Conservation (phyloP, 2,329 filamentous ascomycete species). For the Nemania bipapillata region DNA sequence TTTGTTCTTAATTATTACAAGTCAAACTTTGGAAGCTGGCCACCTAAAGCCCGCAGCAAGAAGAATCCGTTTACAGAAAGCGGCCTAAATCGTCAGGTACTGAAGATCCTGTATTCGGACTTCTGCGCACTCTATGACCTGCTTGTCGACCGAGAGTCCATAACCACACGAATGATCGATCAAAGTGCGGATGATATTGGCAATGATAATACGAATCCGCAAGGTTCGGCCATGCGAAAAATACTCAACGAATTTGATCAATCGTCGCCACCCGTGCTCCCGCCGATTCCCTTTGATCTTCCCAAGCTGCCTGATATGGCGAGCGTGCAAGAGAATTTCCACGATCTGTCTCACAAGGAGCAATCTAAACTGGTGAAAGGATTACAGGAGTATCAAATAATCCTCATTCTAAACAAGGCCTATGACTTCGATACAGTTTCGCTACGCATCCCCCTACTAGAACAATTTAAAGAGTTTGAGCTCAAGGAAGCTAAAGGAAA, state of each 20-base stretch:
- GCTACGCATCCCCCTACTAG: conserved; percentile 70
- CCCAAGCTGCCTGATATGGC: conserved; percentile 79
- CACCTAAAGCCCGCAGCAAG: conserved; percentile 89
- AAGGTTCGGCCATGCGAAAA: conserved; percentile 76
- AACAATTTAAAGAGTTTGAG: conserved; percentile 77
- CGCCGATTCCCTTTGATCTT: conserved; percentile 89
- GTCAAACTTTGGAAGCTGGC: conserved; percentile 75
- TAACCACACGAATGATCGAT: conserved; percentile 83
- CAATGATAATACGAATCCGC: conserved; percentile 67
- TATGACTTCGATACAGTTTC: conserved; percentile 80
- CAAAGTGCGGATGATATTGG: conserved; percentile 67
- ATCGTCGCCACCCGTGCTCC: conserved; percentile 87
- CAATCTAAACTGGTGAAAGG: conserved; percentile 77
- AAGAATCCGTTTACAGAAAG: conserved; percentile 89
- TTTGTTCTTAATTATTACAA: conserved; percentile 77
- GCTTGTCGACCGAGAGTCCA: conserved; percentile 78
- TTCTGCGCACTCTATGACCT: conserved; percentile 89
- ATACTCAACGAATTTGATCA: conserved; percentile 89
- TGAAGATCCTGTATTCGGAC: conserved; percentile 85
- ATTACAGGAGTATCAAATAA: conserved; percentile 81
- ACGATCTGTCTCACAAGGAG: conserved; percentile 74
- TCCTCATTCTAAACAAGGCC: conserved; percentile 78
- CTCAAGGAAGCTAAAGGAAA: conserved; percentile 72
- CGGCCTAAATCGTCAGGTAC: conserved; percentile 84
- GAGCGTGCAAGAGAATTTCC: conserved; percentile 71